These are phyloP conservation scores for Protomyces inouyei DNA, from an alignment of 1,139 yeast genomes.

Conservation along the genomic window DNA sequence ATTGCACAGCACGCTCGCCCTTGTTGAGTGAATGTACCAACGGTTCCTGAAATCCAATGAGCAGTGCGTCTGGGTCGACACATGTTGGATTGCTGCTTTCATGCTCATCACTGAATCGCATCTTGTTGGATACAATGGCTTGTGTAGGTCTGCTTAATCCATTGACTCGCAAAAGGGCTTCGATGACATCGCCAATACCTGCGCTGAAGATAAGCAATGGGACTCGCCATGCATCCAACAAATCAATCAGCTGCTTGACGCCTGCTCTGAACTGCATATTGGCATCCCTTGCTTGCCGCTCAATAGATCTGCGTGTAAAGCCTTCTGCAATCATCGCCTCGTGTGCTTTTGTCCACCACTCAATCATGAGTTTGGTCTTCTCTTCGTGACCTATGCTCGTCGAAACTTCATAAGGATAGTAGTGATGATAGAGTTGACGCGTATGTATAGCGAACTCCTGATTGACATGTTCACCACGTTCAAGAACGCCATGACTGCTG, in stretches of 20 bases:
- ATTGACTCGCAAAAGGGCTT: conserved; percentile 5
- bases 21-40: conserved; percentile 23
- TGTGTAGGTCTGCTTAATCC: conserved; percentile 3
- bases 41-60: conserved; percentile 19
- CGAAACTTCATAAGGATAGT: conserved; percentile 17
- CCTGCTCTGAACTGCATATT: conserved; percentile 14
- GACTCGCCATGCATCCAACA: background rate
- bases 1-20: conserved; percentile 20
- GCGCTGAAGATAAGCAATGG: conserved; percentile 21
- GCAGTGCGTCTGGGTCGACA: background rate
- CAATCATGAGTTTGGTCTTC: conserved; percentile 19
- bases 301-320: background rate
- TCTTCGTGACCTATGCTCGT: background rate
- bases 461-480: conserved; percentile 12
- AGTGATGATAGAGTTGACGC: conserved; percentile 4
- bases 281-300: background rate
- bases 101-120: conserved; percentile 2
- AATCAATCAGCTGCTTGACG: conserved; percentile 1
- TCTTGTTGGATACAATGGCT: conserved; percentile 14
- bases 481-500: conserved; percentile 24
- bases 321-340: conserved; percentile 10
- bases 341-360: conserved; percentile 27
- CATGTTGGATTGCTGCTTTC: background rate
- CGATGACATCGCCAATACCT: conserved; percentile 25
- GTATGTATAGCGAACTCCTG: conserved; percentile 8